A percentile compares a stretch with the other conserved stretches of the same genome.
Evolutionary conservation across 2,329 filamentous ascomycete genomes (phyloP).

Genomic region (Lithohypha guttulata): DNA sequence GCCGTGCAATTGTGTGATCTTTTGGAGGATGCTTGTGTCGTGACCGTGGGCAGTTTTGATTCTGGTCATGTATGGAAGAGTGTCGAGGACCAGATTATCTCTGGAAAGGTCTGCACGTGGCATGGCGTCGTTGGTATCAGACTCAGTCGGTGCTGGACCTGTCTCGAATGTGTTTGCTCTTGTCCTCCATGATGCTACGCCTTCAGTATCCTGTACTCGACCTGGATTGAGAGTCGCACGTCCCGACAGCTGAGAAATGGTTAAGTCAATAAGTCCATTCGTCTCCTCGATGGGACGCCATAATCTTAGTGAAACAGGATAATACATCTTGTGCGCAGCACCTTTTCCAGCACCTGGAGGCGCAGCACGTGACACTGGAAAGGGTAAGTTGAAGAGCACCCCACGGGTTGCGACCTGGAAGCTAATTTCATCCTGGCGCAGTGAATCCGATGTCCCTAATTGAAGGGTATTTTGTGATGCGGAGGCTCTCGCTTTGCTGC

Average conservation of each 20-base stretch:
- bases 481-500: slow-evolving; percentile 12
- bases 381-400: slow-evolving; percentile 71
- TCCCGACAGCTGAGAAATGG: slow-evolving; percentile 36
- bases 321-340: slow-evolving; percentile 83
- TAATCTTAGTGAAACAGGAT: slow-evolving; percentile 70
- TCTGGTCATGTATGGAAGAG: slow-evolving; percentile 71
- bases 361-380: slow-evolving; percentile 60
- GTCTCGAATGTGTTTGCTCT: slow-evolving; percentile 11
- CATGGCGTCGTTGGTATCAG: slow-evolving; percentile 25
- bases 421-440: slow-evolving; percentile 87
- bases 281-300: slow-evolving; percentile 79
- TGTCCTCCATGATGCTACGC: slow-evolving; percentile 30
- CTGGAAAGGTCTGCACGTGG: slow-evolving; percentile 54
- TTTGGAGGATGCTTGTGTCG: slow-evolving; percentile 50
- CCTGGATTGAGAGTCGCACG: slow-evolving; percentile 30
- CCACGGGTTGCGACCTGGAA: slow-evolving; percentile 87
- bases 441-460: slow-evolving; percentile 56
- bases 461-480: slow-evolving; percentile 32
- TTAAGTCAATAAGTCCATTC: slow-evolving; percentile 59
- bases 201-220: slow-evolving; percentile 25
- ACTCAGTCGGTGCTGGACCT: slow-evolving; percentile 8
- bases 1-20: slow-evolving; percentile 56
- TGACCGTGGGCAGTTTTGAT: slow-evolving; percentile 38
- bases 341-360: slow-evolving; percentile 28
- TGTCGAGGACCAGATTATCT: slow-evolving; percentile 68